These are phyloP conservation scores for Medicago arabica DNA, from an alignment of 306 rosid genomes.

Conservation along the genomic window DNA sequence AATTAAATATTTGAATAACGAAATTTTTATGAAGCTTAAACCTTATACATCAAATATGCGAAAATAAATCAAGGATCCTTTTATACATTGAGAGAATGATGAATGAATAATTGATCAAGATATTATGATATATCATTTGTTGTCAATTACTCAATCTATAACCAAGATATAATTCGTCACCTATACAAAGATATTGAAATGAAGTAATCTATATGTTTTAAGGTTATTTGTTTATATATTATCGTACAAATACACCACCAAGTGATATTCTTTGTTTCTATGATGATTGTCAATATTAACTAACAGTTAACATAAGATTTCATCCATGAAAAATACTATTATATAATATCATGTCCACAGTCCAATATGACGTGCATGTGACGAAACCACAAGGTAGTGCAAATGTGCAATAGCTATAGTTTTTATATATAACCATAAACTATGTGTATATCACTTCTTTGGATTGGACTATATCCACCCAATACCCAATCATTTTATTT, in stretches of 20 bases:
- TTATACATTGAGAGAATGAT: too few relatives aligned
- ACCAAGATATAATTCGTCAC: not conserved
- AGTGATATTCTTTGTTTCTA: not conserved
- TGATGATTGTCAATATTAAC: too few relatives aligned
- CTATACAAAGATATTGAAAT: too few relatives aligned
- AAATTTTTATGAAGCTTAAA: too few relatives aligned
- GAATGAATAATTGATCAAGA: too few relatives aligned
- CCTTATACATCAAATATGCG: too few relatives aligned
- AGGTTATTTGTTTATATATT: not conserved
- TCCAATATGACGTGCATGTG: conserved; percentile 29
- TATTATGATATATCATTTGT: not conserved
- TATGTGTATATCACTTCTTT: conserved; percentile 28
- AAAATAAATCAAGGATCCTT: too few relatives aligned
- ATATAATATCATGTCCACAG: not conserved
- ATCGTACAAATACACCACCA: not conserved
- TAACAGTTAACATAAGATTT: not conserved
- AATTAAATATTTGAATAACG: too few relatives aligned
- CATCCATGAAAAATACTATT: not conserved
- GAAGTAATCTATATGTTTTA: not conserved
- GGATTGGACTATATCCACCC: conserved; percentile 25
- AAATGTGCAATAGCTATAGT: conserved; percentile 6
- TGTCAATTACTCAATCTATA: too few relatives aligned
- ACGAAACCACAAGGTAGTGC: conserved; percentile 25
- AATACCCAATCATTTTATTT: conserved; percentile 13
- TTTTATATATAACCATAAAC: conserved; percentile 15